phyloP scores from a whole-genome alignment of 306 rosid species.

The Mucuna pruriens region DNA sequence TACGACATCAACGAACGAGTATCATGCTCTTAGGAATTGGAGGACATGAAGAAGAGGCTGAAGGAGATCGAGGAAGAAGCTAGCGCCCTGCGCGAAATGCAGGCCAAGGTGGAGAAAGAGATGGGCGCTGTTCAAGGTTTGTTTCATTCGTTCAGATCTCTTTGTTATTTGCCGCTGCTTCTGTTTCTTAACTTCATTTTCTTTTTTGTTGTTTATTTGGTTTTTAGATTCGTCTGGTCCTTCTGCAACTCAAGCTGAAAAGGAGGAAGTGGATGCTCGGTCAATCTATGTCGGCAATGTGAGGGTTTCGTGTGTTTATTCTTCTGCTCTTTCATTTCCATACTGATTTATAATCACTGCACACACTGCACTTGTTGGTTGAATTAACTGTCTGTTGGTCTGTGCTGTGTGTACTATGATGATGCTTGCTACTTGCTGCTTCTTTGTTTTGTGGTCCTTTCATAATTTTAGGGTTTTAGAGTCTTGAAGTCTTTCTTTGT shows the following conservation, averaged over 20 bases:
- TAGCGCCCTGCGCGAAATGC: slow-evolving; percentile 95
- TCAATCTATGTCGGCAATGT: slow-evolving; percentile 99
- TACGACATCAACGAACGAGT: not conserved
- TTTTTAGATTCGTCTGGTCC: slow-evolving; percentile 73
- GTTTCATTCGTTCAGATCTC: slow-evolving; percentile 30
- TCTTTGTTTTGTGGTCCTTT: not conserved
- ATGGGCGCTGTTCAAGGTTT: slow-evolving; percentile 91
- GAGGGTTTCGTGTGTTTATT: slow-evolving; percentile 53
- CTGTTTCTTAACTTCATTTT: not conserved
- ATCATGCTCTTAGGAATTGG: slow-evolving; percentile 67
- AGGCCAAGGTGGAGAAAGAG: slow-evolving; percentile 99
- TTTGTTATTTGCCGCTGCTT: not conserved
- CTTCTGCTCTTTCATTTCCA: not conserved
- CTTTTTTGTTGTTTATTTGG: slow-evolving; percentile 27
- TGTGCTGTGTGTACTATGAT: not conserved
- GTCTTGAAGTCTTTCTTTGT: not conserved
- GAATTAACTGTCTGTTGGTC: slow-evolving; percentile 22
- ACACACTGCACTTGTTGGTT: not conserved
- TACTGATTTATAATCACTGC: slow-evolving; percentile 3
- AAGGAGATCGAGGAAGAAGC: slow-evolving; percentile 99
- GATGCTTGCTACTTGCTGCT: not conserved
- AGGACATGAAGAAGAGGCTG: slow-evolving; percentile 98
- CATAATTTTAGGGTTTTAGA: slow-evolving; percentile 5
- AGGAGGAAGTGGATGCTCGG: slow-evolving; percentile 97
- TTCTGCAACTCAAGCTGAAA: slow-evolving; percentile 90